A percentile compares a stretch with the other conserved stretches of the same genome.
phyloP scores from a whole-genome alignment of 2,329 filamentous ascomycete species.

The Zelopaecilomyces penicillatus region DNA sequence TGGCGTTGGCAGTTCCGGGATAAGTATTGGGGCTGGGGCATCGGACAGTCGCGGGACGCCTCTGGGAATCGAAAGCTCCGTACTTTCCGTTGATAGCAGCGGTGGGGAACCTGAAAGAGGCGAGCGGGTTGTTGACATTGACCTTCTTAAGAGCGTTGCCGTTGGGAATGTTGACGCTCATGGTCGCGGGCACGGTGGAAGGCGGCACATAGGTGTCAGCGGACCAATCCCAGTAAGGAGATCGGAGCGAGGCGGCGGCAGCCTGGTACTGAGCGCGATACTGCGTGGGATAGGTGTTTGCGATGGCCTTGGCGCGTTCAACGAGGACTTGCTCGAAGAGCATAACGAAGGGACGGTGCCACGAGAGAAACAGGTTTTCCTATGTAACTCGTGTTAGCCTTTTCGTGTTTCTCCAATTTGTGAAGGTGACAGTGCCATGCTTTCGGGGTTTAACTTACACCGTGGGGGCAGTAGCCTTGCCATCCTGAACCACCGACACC shows the following conservation, averaged over 20 bases:
- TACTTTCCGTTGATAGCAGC: slow-evolving; percentile 29
- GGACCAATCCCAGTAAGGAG: slow-evolving; percentile 50
- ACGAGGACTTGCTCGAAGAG: slow-evolving; percentile 50
- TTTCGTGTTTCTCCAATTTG: not conserved
- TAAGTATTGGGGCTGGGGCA: slow-evolving; percentile 29
- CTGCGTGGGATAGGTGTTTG: slow-evolving; percentile 31
- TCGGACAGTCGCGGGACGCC: slow-evolving; percentile 30
- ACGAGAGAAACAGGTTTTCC: slow-evolving; percentile 43
- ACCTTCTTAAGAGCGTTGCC: slow-evolving; percentile 21
- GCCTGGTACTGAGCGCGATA: slow-evolving; percentile 29
- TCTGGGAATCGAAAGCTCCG: slow-evolving; percentile 22
- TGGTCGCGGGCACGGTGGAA: slow-evolving; percentile 25
- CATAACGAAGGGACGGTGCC: slow-evolving; percentile 48
- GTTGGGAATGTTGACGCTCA: slow-evolving; percentile 33
- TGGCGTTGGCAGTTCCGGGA: slow-evolving; percentile 28
- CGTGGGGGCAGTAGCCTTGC: slow-evolving; percentile 39
- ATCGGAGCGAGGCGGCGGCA: slow-evolving; percentile 38
- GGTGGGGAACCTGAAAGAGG: slow-evolving; percentile 40
- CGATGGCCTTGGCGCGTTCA: slow-evolving; percentile 36
- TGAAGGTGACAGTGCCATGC: too few species aligned
- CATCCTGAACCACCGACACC: slow-evolving; percentile 18
- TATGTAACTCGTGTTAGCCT: slow-evolving; percentile 13
- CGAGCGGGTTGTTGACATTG: slow-evolving; percentile 43
- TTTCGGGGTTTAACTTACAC: slow-evolving; percentile 23
- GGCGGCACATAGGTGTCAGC: slow-evolving; percentile 32